Base-by-base conservation (phyloP, 2,329 filamentous ascomycete genomes). In the Aureobasidium sp. region DNA sequence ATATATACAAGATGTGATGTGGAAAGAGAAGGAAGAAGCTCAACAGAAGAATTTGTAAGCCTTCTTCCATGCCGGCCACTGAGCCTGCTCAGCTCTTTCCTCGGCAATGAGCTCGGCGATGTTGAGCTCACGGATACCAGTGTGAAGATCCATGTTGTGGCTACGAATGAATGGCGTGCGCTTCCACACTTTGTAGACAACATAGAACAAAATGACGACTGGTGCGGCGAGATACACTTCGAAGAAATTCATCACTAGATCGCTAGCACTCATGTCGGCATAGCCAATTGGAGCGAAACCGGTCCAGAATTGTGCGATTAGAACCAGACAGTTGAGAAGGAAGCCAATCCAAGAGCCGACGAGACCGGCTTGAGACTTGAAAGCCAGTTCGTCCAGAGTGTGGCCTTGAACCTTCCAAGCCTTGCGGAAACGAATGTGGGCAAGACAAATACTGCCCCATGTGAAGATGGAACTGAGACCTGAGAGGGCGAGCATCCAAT, bases 71-170 rank as follows among this genome's bases (percentile, higher is more conserved):
- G 38, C 63, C 10, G 74, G 73, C 73, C 73, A 76, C 12, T 61
- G 60, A 27, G 76, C 79, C 62, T 77, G 75, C 72, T 96, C 90
- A 49, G 86, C 84, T 34, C 77, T 72, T 73, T 96, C 91, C 67
- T 95, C 86, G 37, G 84, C 83, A 45, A 94, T 75, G 45, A 97
- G 71, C 56, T 86, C 80, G 24, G 83, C 81, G 39, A 96, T 71
- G 66, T 95, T 90, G 55, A 96, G 79, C 64, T 95, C 89, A 22
- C 90, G 77, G 24, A 90, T 81, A 2, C 91, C 91, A 0, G 90
- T 95, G 56, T 85, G 80, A 57, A 96, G 71, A 69, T 96, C 90
- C 83, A 96, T 94, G 58, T 94, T 85, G 47, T 77, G 74, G 29
- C 79, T 70, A 16, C 78, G 75, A 38, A 95, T 77, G 54, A 88